Conservation (phyloP, 2,329 filamentous ascomycete genomes). For the Colletotrichum sp. region DNA sequence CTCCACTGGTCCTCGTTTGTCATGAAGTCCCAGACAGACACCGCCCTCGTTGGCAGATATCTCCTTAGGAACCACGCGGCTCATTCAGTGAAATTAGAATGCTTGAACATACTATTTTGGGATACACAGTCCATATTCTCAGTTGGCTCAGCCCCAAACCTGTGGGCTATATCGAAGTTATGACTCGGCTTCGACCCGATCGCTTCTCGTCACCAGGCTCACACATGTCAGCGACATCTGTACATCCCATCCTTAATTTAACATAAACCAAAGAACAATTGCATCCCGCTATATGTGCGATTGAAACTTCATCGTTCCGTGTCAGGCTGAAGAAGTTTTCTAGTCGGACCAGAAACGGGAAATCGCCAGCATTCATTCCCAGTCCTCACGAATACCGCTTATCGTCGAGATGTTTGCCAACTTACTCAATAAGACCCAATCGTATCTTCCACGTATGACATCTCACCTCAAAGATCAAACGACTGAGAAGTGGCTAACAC, state of each 20-base stretch:
- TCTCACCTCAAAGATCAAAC: not conserved
- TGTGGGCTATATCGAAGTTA: not conserved
- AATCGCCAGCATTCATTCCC: not conserved
- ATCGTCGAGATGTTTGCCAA: not conserved
- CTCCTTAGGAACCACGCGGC: too few species aligned
- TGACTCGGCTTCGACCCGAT: not conserved
- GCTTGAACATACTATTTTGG: too few species aligned
- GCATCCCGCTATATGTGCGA: not conserved
- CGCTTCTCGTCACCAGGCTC: not conserved
- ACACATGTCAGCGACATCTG: not conserved
- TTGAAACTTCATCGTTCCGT: not conserved
- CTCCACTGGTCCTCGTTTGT: not conserved
- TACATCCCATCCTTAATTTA: not conserved
- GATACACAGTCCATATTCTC: not conserved
- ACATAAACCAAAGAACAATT: not conserved
- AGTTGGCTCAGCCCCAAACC: not conserved
- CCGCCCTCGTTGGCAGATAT: not conserved
- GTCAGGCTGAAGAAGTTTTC: not conserved
- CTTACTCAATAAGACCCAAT: not conserved
- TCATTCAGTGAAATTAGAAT: too few species aligned
- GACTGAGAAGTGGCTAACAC: not conserved
- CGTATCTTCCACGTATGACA: not conserved
- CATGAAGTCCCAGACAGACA: not conserved
- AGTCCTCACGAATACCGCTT: not conserved
- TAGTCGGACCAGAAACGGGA: not conserved